phyloP scores from a whole-genome alignment of 2,329 filamentous ascomycete species.

The Diaporthe citriasiana region DNA sequence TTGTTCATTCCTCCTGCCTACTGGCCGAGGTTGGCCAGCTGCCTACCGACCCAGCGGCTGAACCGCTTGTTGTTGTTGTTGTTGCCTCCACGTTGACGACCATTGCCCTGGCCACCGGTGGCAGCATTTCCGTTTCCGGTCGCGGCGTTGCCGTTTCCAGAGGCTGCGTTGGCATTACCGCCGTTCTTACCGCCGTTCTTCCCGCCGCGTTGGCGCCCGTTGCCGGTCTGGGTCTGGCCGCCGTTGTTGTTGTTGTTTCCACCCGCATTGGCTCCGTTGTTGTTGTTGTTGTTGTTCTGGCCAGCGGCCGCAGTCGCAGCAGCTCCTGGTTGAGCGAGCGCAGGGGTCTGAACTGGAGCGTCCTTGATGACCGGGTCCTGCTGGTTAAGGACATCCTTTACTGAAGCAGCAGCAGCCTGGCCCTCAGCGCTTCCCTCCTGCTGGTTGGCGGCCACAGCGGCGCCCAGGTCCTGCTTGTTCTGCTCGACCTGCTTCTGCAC shows the following conservation, averaged over 20 bases:
- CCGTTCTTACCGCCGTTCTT: constrained; percentile 17
- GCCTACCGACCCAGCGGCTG: constrained; percentile 10
- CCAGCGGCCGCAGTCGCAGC: background rate
- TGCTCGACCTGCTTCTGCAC: constrained; percentile 63
- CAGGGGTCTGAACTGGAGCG: constrained; percentile 38
- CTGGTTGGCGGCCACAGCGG: constrained; percentile 61
- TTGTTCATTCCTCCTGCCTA: background rate
- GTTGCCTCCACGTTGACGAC: constrained; percentile 16
- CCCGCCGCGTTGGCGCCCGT: background rate
- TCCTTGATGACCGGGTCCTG: constrained; percentile 37
- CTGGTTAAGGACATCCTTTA: constrained; percentile 11
- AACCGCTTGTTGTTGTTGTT: constrained; percentile 29
- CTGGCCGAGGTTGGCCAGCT: constrained; percentile 6
- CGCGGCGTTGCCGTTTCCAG: constrained; percentile 5
- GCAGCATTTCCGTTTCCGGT: constrained; percentile 14
- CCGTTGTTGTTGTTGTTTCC: constrained; percentile 10
- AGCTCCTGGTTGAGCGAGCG: background rate
- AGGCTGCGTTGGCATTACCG: background rate
- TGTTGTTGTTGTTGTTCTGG: constrained; percentile 11
- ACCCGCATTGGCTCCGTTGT: background rate
- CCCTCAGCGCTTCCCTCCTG: constrained; percentile 54
- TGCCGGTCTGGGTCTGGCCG: background rate
- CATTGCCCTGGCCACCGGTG: constrained; percentile 1
- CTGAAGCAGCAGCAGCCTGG: constrained; percentile 5
- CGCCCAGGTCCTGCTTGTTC: constrained; percentile 65